Conservation (phyloP, 2,329 filamentous ascomycete genomes). For the Cladophialophora immunda region DNA sequence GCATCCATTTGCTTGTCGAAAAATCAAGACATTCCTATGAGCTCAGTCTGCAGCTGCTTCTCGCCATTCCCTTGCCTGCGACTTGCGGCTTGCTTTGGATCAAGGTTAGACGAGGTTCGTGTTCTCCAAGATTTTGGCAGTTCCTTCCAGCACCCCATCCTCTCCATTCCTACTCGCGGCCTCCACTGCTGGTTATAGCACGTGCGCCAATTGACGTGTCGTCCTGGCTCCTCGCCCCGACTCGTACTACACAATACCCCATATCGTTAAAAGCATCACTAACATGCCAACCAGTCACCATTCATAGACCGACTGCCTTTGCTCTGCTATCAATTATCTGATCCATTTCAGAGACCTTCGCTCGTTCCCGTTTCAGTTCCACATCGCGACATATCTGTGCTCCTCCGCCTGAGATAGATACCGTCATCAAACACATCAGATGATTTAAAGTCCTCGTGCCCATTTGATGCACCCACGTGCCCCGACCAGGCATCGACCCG, state of each 20-base stretch:
- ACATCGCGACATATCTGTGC: background rate
- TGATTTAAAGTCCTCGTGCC: constrained; percentile 18
- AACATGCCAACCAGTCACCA: background rate
- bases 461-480: constrained; percentile 28
- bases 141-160: constrained; percentile 5
- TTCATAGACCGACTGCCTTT: constrained; percentile 8
- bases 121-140: constrained; percentile 11
- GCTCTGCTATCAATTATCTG: constrained; percentile 16
- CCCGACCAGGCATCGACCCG: constrained; percentile 19
- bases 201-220: constrained; percentile 33
- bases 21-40: background rate
- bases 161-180: constrained; percentile 9
- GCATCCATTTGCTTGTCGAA: background rate
- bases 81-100: background rate
- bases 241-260: constrained; percentile 18
- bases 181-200: constrained; percentile 15
- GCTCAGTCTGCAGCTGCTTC: constrained; percentile 3
- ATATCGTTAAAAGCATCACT: constrained; percentile 10
- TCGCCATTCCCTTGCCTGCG: background rate
- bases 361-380: constrained; percentile 1
- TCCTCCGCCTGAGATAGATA: constrained; percentile 18
- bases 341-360: background rate
- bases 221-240: constrained; percentile 18
- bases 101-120: constrained; percentile 12
- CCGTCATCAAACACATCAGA: constrained; percentile 21